These are phyloP conservation scores for Aspergillus sparsus DNA, from an alignment of 495 filamentous ascomycete genomes.

Conservation along the genomic window DNA sequence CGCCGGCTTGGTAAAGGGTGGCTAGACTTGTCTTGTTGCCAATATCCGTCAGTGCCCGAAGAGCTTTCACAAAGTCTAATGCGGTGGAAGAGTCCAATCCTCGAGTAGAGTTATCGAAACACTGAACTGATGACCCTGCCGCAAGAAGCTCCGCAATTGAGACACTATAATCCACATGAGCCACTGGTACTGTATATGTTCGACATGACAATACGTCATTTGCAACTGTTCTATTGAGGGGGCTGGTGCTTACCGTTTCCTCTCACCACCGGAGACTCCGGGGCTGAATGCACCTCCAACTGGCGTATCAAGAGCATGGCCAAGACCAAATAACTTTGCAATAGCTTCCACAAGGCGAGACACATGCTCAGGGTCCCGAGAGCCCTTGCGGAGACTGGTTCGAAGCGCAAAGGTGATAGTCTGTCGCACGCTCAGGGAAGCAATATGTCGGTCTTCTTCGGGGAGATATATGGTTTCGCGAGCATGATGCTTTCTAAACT, in stretches of 20 bases:
- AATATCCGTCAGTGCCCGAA: slow-evolving; percentile 48
- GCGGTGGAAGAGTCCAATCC: slow-evolving; percentile 62
- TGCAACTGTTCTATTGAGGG: neutral
- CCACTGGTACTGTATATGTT: neutral
- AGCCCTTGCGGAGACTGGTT: slow-evolving; percentile 1
- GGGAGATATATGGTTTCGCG: slow-evolving; percentile 4
- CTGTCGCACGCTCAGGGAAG: slow-evolving; percentile 7
- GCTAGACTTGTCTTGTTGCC: slow-evolving; percentile 45
- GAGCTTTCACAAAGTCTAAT: slow-evolving; percentile 49
- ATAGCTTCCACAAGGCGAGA: slow-evolving; percentile 7
- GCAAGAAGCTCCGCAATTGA: slow-evolving; percentile 65
- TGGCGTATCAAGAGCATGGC: slow-evolving; percentile 2
- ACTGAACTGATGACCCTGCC: slow-evolving; percentile 58
- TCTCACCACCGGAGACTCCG: slow-evolving; percentile 13
- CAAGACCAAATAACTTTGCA: slow-evolving; percentile 3
- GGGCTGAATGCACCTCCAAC: slow-evolving; percentile 7
- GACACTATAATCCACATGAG: slow-evolving; percentile 36
- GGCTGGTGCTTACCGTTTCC: neutral
- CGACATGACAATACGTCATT: neutral
- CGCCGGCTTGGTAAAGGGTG: slow-evolving; percentile 61
- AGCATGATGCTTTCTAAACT: neutral
- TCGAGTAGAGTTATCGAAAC: slow-evolving; percentile 62
- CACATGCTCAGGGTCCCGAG: neutral
- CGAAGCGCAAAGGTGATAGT: slow-evolving; percentile 10
- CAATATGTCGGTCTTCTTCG: slow-evolving; percentile 9